phyloP scores from a whole-genome alignment of 169 alveolate genomes.

The Perkinsus marinus region DNA sequence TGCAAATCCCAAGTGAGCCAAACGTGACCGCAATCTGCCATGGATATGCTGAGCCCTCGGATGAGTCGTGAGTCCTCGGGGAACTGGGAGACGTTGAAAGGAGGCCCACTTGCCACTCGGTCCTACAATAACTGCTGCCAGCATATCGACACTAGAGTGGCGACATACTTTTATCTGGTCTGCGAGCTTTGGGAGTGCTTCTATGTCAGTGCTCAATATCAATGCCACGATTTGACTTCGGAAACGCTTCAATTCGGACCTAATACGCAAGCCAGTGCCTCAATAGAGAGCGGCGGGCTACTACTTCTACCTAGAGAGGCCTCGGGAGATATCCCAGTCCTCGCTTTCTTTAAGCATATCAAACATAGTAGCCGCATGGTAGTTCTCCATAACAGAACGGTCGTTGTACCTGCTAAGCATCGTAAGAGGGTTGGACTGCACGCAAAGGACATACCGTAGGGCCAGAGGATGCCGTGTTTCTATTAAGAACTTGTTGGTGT shows the following conservation, averaged over 20 bases:
- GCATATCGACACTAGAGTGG: background rate
- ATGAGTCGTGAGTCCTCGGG: background rate
- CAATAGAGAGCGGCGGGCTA: too few relatives aligned
- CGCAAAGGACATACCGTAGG: background rate
- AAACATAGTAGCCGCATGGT: background rate
- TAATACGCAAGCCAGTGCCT: background rate
- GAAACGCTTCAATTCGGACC: background rate
- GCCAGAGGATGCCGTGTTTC: background rate
- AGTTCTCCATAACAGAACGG: background rate
- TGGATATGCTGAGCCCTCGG: background rate
- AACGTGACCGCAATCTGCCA: background rate
- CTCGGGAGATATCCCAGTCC: background rate
- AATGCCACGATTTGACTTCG: background rate
- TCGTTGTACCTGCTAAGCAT: background rate
- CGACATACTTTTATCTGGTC: background rate
- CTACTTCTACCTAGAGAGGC: background rate
- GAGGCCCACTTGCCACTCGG: background rate
- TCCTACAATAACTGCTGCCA: background rate
- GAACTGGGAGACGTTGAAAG: background rate
- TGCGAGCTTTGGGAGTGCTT: background rate
- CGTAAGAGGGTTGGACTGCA: background rate
- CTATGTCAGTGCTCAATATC: background rate
- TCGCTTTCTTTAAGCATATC: background rate
- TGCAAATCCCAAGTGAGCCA: background rate
- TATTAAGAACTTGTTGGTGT: background rate